Evolutionary conservation across 202 grass and related monocot species (phyloP).

Genomic region (Brachypodium distachyon): DNA sequence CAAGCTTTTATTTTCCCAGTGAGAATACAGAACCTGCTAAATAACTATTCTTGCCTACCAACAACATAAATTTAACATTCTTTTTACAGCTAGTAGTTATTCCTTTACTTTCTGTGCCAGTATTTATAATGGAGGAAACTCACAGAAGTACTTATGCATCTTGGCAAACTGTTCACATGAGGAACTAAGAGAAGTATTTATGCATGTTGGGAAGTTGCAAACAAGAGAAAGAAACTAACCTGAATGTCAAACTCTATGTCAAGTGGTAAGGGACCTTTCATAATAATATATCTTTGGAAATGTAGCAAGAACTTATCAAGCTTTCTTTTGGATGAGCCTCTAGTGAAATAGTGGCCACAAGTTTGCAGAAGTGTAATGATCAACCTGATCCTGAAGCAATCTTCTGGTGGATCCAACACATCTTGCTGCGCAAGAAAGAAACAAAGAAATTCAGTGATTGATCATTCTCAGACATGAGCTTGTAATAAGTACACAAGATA

Average conservation of each 20-base stretch:
- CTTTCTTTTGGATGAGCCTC: constrained; percentile 89
- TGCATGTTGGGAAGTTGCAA: not conserved
- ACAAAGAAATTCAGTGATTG: not conserved
- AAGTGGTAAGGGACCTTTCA: constrained; percentile 84
- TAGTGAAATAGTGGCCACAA: constrained; percentile 90
- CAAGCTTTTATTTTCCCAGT: not conserved
- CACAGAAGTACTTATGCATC: not conserved
- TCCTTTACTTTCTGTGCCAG: not conserved
- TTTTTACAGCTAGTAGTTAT: not conserved
- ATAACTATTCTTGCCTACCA: not conserved
- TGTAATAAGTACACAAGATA: not conserved
- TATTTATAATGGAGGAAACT: not conserved
- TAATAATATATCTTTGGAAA: constrained; percentile 98
- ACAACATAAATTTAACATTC: constrained; percentile 8
- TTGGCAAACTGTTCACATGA: not conserved
- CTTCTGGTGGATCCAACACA: constrained; percentile 88
- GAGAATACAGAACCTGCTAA: not conserved
- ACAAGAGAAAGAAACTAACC: constrained; percentile 45
- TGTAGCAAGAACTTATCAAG: constrained; percentile 95
- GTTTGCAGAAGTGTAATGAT: constrained; percentile 87
- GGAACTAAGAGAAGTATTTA: not conserved
- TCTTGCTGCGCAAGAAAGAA: constrained; percentile 64
- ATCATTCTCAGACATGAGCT: constrained; percentile 14
- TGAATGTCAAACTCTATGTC: constrained; percentile 99
- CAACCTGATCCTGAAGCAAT: constrained; percentile 98